A percentile compares a stretch with the other conserved stretches of the same genome.
Conservation (phyloP, 78 protist species). For the Bodo saltans region DNA sequence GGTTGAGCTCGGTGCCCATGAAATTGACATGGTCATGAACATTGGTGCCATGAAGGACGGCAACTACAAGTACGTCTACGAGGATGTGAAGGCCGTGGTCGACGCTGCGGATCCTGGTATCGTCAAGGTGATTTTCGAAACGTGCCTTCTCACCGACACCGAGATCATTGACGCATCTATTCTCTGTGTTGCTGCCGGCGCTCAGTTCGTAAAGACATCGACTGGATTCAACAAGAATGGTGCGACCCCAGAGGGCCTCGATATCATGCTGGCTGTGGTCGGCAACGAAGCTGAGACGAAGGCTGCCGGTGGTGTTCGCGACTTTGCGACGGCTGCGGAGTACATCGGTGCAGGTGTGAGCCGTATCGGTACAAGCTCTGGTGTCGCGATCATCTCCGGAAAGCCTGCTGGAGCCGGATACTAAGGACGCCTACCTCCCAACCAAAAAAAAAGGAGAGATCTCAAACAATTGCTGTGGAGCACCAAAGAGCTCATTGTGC, state of each 20-base stretch:
- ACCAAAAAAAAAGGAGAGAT: too few relatives aligned
- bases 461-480: too few relatives aligned
- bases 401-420: not conserved
- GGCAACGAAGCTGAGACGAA: slow-evolving; percentile 39
- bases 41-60: slow-evolving; percentile 40
- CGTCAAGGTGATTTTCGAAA: slow-evolving; percentile 68
- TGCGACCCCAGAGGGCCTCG: slow-evolving; percentile 36
- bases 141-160: slow-evolving; percentile 38
- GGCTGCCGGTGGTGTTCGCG: slow-evolving; percentile 52
- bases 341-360: slow-evolving; percentile 17
- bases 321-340: not conserved
- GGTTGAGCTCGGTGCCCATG: slow-evolving; percentile 45
- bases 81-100: slow-evolving; percentile 35
- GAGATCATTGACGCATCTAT: slow-evolving; percentile 40
- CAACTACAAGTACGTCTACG: slow-evolving; percentile 25
- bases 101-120: not conserved
- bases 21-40: slow-evolving; percentile 70
- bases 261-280: slow-evolving; percentile 41
- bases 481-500: too few relatives aligned
- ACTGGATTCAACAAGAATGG: slow-evolving; percentile 64
- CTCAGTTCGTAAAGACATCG: slow-evolving; percentile 65
- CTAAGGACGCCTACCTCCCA: too few relatives aligned
- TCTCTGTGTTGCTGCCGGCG: slow-evolving; percentile 48
- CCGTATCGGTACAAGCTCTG: slow-evolving; percentile 38
- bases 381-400: slow-evolving; percentile 33